Evolutionary conservation across 2,329 filamentous ascomycete genomes (phyloP), one percentile per base, ranked within the genome.

Genomic region (Venturiaceae sp.): DNA sequence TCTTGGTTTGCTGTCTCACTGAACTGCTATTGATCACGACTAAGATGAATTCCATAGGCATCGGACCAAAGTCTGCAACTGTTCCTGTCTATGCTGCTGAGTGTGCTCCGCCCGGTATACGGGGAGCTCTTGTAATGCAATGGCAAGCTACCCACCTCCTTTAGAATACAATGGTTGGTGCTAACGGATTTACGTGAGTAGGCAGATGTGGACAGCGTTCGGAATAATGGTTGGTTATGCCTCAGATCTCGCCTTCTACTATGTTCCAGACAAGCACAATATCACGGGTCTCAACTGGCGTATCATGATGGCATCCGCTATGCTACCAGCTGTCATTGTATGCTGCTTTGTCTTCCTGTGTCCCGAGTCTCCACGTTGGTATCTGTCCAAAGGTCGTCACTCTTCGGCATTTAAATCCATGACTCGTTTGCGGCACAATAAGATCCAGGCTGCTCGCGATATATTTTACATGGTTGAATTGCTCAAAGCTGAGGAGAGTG

Each of bases 71-170:
- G 8, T 16, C 13, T 9, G 9, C 26, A 4, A 58, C 28, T 32
- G 26, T 58, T 14, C 9, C 11, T 19, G 46, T 56, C 26, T 57
- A 37, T 36, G 57, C 57, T 19, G 57, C 57, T 11, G 57, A 58
- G 28, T 6, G 2, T 19, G 46, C 52, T 5, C 57, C 57, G 3
- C 5, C 52, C 3, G 7, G 9, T 7, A 57, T 58, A 14, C 57
- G 57, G 23, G 57, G 57, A 9, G 87, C 86, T 7, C 76, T 94
- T 19, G 87, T 92, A 62, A 92, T 92, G 88, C 85, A 84, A 62
- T 92, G 88, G 88, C 86, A 92, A 72, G n/a, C 53, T 80, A 34
- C 72, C 77, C 58, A 78, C 78, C 26, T 74, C 73, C 3, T 62
- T 77, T n/a, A 74, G 75, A 16, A 76, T 77, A 68, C 83, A 85